Conservation (phyloP, 2,329 filamentous ascomycete genomes). For the Pseudogymnoascus sp. region DNA sequence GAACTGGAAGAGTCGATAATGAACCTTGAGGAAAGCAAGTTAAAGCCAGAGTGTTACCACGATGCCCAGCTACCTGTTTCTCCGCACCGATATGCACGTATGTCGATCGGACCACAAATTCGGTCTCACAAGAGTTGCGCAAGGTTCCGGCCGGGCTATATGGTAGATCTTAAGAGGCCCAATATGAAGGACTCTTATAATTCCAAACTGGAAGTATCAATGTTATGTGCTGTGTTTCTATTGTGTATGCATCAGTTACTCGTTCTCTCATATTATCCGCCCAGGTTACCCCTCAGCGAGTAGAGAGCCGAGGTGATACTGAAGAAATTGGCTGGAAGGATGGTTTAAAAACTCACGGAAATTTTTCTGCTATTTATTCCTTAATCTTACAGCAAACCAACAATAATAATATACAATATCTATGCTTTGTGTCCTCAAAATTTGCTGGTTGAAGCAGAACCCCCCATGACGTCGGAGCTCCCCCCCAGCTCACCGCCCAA, state of each 20-base stretch:
- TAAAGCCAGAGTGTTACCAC: not conserved
- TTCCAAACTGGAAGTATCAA: not conserved
- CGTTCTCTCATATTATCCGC: constrained; percentile 2
- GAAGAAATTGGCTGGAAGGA: not conserved
- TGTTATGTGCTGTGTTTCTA: not conserved
- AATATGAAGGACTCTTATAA: not conserved
- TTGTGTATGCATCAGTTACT: not conserved
- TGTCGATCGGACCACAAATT: constrained; percentile 1
- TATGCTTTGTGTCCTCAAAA: not conserved
- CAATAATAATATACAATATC: not conserved
- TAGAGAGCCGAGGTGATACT: not conserved
- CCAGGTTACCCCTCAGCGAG: not conserved
- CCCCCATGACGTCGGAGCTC: constrained; percentile 4
- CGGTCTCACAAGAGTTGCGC: not conserved
- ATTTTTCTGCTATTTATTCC: not conserved
- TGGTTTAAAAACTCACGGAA: not conserved
- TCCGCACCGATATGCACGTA: not conserved
- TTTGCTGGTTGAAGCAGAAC: not conserved
- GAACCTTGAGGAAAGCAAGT: not conserved
- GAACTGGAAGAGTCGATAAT: not conserved
- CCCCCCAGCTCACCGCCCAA: not conserved
- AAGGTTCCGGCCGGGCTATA: not conserved
- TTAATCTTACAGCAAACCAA: not conserved
- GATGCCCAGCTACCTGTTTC: not conserved
- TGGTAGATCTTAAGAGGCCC: not conserved